Conservation (phyloP, 257 asterid species). For the Oldenlandia corymbosa region DNA sequence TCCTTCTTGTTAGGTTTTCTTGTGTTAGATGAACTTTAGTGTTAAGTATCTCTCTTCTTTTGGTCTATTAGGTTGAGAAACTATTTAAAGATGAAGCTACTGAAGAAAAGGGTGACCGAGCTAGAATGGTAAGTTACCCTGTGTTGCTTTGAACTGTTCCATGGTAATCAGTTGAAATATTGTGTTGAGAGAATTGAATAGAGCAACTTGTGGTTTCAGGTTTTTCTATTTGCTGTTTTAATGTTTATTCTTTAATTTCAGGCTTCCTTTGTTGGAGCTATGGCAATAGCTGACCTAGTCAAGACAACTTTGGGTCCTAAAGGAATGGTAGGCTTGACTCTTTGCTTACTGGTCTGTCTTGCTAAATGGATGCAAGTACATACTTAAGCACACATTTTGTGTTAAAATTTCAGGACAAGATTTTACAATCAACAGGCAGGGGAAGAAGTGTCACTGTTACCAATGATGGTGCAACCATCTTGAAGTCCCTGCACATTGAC, state of each 20-base stretch:
- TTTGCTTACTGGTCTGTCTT: background rate
- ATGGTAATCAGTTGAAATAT: background rate
- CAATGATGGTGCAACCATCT: constrained; percentile 97
- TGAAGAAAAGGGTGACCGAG: constrained; percentile 97
- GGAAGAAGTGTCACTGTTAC: constrained; percentile 89
- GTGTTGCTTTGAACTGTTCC: background rate
- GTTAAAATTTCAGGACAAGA: constrained; percentile 62
- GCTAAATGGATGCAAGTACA: background rate
- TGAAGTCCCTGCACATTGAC: constrained; percentile 93
- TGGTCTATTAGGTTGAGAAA: constrained; percentile 42
- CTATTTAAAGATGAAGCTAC: constrained; percentile 88
- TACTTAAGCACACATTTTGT: background rate
- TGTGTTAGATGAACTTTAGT: too few relatives aligned
- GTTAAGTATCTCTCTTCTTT: constrained; percentile 1
- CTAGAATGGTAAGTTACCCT: constrained; percentile 74
- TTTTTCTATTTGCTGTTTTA: background rate
- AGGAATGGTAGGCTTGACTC: constrained; percentile 65
- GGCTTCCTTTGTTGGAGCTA: constrained; percentile 95
- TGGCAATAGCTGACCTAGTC: constrained; percentile 93
- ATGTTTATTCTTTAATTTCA: constrained; percentile 11
- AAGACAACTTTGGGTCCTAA: constrained; percentile 97
- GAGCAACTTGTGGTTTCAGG: background rate
- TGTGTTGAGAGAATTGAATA: background rate
- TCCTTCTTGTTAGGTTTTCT: too few relatives aligned
- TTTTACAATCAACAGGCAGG: constrained; percentile 86